These are phyloP conservation scores for Lasiosphaeria miniovina DNA, from an alignment of 495 filamentous ascomycete genomes.

Conservation along the genomic window DNA sequence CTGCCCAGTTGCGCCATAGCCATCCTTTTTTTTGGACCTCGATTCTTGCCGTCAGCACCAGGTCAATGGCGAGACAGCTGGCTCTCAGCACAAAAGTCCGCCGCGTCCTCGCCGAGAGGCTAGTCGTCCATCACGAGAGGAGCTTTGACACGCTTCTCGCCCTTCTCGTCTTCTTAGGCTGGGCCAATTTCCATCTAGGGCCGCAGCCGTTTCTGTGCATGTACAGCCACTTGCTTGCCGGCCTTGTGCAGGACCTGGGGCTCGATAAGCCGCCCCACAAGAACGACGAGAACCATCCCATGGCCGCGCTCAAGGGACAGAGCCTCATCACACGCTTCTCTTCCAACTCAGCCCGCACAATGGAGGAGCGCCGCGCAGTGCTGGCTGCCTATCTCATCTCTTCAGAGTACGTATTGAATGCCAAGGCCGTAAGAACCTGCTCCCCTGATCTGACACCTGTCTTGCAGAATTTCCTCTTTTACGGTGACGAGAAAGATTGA, in stretches of 20 bases:
- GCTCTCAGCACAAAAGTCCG: constrained; percentile 39
- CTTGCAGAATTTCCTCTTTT: constrained; percentile 37
- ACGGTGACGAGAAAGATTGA: constrained; percentile 40
- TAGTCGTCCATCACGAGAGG: constrained; percentile 41
- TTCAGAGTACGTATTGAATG: constrained; percentile 37
- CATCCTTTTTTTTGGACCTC: constrained; percentile 53
- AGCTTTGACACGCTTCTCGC: constrained; percentile 53
- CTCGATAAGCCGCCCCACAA: constrained; percentile 41
- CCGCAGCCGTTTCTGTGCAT: constrained; percentile 21
- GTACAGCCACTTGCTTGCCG: constrained; percentile 42
- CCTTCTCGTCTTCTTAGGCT: constrained; percentile 44
- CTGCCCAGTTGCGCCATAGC: constrained; percentile 41
- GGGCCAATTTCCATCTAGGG: constrained; percentile 25
- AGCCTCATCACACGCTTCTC: background rate
- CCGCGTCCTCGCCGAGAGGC: constrained; percentile 38
- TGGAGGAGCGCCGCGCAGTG: constrained; percentile 52
- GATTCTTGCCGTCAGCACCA: constrained; percentile 44
- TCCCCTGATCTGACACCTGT: background rate
- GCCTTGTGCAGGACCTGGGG: constrained; percentile 50
- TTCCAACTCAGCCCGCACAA: constrained; percentile 28
- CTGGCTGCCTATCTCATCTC: constrained; percentile 49
- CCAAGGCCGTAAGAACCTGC: background rate
- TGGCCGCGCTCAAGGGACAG: constrained; percentile 4
- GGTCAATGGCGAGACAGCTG: constrained; percentile 33
- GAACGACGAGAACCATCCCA: constrained; percentile 7